These are phyloP conservation scores for Yamadazyma sp. DNA, from an alignment of 805 yeast genomes.

Conservation along the genomic window DNA sequence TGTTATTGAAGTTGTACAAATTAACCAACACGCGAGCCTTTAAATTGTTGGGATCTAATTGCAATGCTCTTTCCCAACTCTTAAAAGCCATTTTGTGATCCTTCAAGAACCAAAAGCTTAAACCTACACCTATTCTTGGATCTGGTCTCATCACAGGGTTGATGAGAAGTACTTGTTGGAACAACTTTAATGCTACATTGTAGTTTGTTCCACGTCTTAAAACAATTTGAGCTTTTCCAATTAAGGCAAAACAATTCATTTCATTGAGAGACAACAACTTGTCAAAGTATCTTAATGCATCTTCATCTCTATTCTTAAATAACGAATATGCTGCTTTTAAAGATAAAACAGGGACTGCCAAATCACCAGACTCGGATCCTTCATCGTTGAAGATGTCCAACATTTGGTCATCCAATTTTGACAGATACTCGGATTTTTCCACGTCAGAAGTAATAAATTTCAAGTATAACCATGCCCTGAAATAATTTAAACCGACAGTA, in stretches of 20 bases:
- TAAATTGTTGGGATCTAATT: constrained; percentile 58
- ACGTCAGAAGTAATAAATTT: constrained; percentile 31
- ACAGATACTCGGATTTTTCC: constrained; percentile 25
- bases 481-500: constrained; percentile 57
- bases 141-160: constrained; percentile 85
- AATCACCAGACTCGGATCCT: constrained; percentile 2
- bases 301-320: constrained; percentile 62
- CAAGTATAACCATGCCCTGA: constrained; percentile 69
- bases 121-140: constrained; percentile 91
- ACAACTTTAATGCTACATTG: constrained; percentile 69
- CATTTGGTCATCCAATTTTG: constrained; percentile 10
- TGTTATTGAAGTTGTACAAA: constrained; percentile 64
- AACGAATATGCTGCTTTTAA: constrained; percentile 62
- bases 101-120: constrained; percentile 87
- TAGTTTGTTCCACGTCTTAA: constrained; percentile 69
- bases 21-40: constrained; percentile 67
- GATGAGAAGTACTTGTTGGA: constrained; percentile 75
- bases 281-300: constrained; percentile 71
- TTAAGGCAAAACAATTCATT: constrained; percentile 68
- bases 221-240: constrained; percentile 81
- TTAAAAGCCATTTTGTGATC: constrained; percentile 72
- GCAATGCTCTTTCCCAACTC: constrained; percentile 81
- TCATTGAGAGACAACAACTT: constrained; percentile 52
- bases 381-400: constrained; percentile 8
- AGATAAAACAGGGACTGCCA: constrained; percentile 3